These are phyloP conservation scores for Malassezia brasiliensis DNA, from an alignment of 1,284 basidiomycete genomes.

Conservation along the genomic window DNA sequence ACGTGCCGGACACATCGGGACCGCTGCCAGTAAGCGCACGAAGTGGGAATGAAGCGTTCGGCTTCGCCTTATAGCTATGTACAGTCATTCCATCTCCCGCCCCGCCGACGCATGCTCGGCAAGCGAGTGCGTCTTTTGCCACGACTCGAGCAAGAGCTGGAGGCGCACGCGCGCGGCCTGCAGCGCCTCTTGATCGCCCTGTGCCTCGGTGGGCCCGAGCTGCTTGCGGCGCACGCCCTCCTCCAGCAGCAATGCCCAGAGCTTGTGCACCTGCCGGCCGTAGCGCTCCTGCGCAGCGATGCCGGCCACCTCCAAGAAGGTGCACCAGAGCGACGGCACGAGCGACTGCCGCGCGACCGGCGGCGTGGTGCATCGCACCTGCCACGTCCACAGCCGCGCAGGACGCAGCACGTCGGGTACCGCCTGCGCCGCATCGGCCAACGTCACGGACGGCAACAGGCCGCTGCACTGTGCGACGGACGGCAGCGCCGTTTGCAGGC, in stretches of 20 bases:
- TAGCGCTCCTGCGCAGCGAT: constrained; percentile 22
- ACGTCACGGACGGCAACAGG: constrained; percentile 7
- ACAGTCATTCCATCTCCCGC: constrained; percentile 11
- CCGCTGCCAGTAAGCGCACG: no score
- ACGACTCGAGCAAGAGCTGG: constrained; percentile 45
- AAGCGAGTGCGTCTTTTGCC: constrained; percentile 28
- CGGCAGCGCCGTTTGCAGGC: constrained; percentile 53
- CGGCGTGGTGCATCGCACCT: constrained; percentile 30
- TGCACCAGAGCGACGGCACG: constrained; percentile 35
- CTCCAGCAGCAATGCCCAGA: constrained; percentile 26
- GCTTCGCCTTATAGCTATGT: constrained; percentile 3
- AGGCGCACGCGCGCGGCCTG: constrained; percentile 37
- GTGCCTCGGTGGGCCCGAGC: constrained; percentile 20
- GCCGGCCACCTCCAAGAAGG: constrained; percentile 39
- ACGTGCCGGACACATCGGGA: not conserved
- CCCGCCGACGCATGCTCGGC: constrained; percentile 11
- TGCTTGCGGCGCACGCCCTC: constrained; percentile 26
- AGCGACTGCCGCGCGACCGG: constrained; percentile 32
- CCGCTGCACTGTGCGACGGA: constrained; percentile 11
- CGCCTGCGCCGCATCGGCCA: not conserved
- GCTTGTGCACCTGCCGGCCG: constrained; percentile 32
- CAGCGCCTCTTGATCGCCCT: constrained; percentile 20
- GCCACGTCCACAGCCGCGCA: constrained; percentile 37
- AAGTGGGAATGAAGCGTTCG: not conserved
- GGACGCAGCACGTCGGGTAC: constrained; percentile 30